A percentile compares a stretch with the other conserved stretches of the same genome.
Conservation (phyloP, 1,139 yeast genomes). For the Taphrina communis region DNA sequence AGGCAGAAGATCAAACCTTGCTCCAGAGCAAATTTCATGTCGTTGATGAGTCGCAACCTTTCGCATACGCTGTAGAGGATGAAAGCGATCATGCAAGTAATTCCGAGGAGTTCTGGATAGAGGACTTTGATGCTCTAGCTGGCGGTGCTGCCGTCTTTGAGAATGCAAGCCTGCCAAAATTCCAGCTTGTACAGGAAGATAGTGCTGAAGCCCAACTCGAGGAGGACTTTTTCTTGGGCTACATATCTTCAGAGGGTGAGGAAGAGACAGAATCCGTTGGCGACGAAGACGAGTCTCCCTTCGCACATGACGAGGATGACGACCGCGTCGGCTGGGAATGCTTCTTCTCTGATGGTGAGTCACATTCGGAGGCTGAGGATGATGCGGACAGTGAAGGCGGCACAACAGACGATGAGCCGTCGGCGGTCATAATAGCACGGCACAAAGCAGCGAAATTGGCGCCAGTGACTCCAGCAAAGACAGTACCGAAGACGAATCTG, state of each 20-base stretch:
- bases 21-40: conserved; percentile 32
- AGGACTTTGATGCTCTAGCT: conserved; percentile 34
- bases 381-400: conserved; percentile 26
- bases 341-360: conserved; percentile 31
- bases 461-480: conserved; percentile 33
- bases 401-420: conserved; percentile 35
- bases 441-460: conserved; percentile 20
- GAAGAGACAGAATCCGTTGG: conserved; percentile 12
- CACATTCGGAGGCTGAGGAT: conserved; percentile 19
- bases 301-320: conserved; percentile 26
- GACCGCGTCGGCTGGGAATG: conserved; percentile 37
- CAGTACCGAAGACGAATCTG: conserved; percentile 22
- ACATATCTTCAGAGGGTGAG: conserved; percentile 13
- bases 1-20: conserved; percentile 27
- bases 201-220: conserved; percentile 27
- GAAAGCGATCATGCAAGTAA: conserved; percentile 37
- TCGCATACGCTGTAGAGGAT: conserved; percentile 36
- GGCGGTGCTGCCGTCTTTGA: conserved; percentile 29
- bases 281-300: conserved; percentile 25
- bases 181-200: conserved; percentile 16
- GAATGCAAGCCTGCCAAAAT: conserved; percentile 20
- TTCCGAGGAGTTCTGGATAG: conserved; percentile 36
- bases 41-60: conserved; percentile 31
- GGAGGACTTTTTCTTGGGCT: conserved; percentile 28
- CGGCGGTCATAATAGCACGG: conserved; percentile 24